Base-by-base conservation (phyloP, 163 green algal species). In the Scenedesmus sp. region DNA sequence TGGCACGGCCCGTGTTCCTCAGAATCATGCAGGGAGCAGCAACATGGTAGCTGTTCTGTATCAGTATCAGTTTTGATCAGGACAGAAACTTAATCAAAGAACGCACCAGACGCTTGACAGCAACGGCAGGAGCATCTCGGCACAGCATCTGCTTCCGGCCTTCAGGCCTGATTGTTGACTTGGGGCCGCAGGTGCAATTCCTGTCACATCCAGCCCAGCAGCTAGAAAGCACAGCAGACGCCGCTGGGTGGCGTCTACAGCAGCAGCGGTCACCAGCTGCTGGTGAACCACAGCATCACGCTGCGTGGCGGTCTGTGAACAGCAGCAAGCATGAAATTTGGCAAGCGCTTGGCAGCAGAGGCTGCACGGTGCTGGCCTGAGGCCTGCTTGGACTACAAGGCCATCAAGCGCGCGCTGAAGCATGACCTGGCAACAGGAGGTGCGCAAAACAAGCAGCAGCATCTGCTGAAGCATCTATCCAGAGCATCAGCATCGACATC, bases 331-430 rank as follows among this genome's bases (percentile, higher is more conserved):
- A 97, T 97, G 94, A 97, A 98, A 93, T 98, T 98, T 91, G 97
- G 95, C 3, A 98, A 98, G 90, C 89, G 96, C 20, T 91, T 97
- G 13, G 84, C 88, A 40, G 81, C 53, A 3, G 93, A 95, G 80
- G 93, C 93, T 56, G 90, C 81, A 15, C 83, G 93, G 0, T 78
- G 91, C 44, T 97, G 94, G 90, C 37, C 85, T 3, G 81, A 88
- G 9, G 79, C 86, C 1, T 98, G 95, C 88, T 82, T 99, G 33
- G 94, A 98, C 86, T 99, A 98, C 92, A 96, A 97, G 61, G 90
- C 86, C 20, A 89, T 97, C 37, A 98, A 98, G 84, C 92, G 95
- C 43, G 94, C 96, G 0, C 96, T 98, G 59, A 95, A 97, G 59
- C 89, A 93, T 35, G 96, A 98, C 72, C 91, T 97, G 12, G 70